Evolutionary conservation across 2,329 filamentous ascomycete species (phyloP).

Genomic region (Cordyceps cateniannulata): DNA sequence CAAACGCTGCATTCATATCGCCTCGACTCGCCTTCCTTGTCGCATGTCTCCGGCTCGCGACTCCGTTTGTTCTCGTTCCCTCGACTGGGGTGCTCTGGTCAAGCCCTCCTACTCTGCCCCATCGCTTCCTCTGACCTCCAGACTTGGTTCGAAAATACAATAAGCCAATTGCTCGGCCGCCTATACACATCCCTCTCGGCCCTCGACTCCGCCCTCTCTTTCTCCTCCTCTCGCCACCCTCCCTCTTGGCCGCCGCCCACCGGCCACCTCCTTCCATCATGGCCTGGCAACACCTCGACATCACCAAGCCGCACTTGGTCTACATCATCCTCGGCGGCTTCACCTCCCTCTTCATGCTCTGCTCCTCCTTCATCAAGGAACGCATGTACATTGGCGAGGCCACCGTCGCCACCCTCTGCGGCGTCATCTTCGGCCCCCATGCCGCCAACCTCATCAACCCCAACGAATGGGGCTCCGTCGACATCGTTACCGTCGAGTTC

Average conservation of each 20-base stretch:
- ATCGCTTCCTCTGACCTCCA: neutral
- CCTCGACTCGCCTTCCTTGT: neutral
- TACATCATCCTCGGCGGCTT: slow-evolving; percentile 98
- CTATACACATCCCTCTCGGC: neutral
- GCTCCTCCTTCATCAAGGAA: slow-evolving; percentile 97
- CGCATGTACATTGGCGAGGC: slow-evolving; percentile 97
- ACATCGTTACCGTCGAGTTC: slow-evolving; percentile 84
- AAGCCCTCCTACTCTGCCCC: neutral
- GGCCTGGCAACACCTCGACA: slow-evolving; percentile 73
- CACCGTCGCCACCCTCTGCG: slow-evolving; percentile 82
- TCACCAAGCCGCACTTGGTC: slow-evolving; percentile 94
- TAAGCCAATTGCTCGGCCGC: neutral
- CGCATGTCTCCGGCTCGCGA: slow-evolving; percentile 12
- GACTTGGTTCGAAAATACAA: neutral
- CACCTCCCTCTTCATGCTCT: slow-evolving; percentile 96
- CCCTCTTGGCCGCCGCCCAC: neutral
- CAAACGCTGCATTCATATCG: neutral
- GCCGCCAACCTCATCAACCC: slow-evolving; percentile 77
- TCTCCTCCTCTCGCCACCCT: neutral
- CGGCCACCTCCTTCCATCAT: slow-evolving; percentile 36
- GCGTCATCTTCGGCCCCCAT: slow-evolving; percentile 83
- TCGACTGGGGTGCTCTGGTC: slow-evolving; percentile 14
- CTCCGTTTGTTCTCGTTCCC: slow-evolving; percentile 7
- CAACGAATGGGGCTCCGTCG: slow-evolving; percentile 69
- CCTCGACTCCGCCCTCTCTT: neutral